phyloP scores from a whole-genome alignment of 495 filamentous ascomycete genomes.

The Daldinia concentrica region DNA sequence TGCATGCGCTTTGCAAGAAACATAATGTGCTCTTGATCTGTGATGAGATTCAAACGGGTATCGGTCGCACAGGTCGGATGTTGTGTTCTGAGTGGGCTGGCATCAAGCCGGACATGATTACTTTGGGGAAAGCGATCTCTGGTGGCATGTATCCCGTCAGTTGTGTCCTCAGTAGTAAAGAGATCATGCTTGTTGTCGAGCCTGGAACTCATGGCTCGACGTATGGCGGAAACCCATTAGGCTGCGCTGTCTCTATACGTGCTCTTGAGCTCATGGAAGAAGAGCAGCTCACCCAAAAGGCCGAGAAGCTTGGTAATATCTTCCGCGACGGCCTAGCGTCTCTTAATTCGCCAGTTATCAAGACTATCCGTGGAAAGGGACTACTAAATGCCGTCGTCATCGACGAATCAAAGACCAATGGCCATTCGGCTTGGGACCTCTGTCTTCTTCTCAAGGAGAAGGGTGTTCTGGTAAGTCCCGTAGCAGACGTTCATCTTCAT shows the following conservation, averaged over 20 bases:
- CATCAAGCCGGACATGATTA: constrained; percentile 93
- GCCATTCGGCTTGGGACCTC: constrained; percentile 94
- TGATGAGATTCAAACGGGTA: constrained; percentile 98
- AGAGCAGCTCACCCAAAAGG: constrained; percentile 83
- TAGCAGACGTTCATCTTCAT: constrained; percentile 17
- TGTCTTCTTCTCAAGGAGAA: constrained; percentile 96
- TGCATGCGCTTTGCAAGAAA: constrained; percentile 87
- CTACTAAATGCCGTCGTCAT: constrained; percentile 97
- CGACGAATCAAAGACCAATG: constrained; percentile 85
- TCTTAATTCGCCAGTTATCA: constrained; percentile 81
- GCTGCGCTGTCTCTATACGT: constrained; percentile 93
- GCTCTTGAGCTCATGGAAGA: constrained; percentile 95
- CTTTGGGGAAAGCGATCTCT: constrained; percentile 96
- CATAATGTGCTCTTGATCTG: constrained; percentile 95
- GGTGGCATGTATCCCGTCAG: constrained; percentile 99
- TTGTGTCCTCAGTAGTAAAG: constrained; percentile 85
- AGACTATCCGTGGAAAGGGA: constrained; percentile 88
- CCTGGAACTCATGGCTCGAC: constrained; percentile 96
- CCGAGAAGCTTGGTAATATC: constrained; percentile 80
- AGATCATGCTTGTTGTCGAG: constrained; percentile 97
- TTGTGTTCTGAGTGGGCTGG: constrained; percentile 94
- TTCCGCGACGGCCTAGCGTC: constrained; percentile 79
- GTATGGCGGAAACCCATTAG: constrained; percentile 97
- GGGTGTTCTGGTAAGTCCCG: constrained; percentile 79
- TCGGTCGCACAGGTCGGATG: constrained; percentile 92